Evolutionary conservation across 495 filamentous ascomycete species (phyloP), one percentile per base, ranked within the genome.

Genomic region (Chaetomium cochliodes): DNA sequence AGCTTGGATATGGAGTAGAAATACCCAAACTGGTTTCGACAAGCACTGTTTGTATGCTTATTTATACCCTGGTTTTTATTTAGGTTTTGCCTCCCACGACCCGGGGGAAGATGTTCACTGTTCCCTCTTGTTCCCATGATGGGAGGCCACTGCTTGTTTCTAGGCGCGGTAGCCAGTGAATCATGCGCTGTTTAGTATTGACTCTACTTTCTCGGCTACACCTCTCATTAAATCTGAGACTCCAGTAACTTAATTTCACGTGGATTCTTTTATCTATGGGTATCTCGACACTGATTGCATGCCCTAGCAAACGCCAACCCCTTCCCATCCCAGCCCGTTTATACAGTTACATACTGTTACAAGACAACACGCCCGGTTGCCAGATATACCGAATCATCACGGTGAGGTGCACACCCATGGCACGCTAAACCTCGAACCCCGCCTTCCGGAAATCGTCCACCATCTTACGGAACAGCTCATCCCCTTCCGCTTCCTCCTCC

Each of bases 401-500:
- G 28, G 28, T 8, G 8, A 37, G 16, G 0, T 26, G 33, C 42
- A 26, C 1, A 60, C 16, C 5, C 30, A 30, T 30, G 6, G 33
- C 33, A 25, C 12, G 11, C 44, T 55, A 62, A 30, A 62, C 37
- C 37, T 62, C 62, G 37, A 71, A 63, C 25, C 68, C 66, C 11
- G 68, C 23, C 56, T 33, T 55, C 62, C 41, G 58, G 41, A 72
- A 65, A 26, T 67, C 57, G 13, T 50, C 23, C 41, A 71, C 53
- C 65, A 68, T 68, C 60, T 69, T 57, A 46, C 61, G 44, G 23
- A 71, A 68, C 30, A 62, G 6, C 33, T 50, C 42, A 54, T 65
- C 69, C 23, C 30, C 57, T 28, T 26, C 58, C 8, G 2, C 63
- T 2, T 30, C 41, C 11, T 22, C 49, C 20, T 58, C 33, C 59